Evolutionary conservation across 495 filamentous ascomycete genomes (phyloP), one percentile per base, ranked within the genome.

Genomic region (Massariosphaeria phaeospora): DNA sequence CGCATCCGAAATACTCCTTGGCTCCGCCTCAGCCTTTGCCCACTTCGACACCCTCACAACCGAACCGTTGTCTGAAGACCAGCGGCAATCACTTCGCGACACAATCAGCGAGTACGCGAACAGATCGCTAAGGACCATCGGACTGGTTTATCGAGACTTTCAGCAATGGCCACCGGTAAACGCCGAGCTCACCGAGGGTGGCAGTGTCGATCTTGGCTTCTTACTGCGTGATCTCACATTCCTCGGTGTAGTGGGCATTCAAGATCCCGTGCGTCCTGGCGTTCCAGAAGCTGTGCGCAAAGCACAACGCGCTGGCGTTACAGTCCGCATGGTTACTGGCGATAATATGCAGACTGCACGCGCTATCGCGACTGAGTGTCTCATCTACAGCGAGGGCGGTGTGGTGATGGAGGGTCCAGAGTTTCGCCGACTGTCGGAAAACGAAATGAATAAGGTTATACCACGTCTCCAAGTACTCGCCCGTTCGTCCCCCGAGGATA

Each of bases 401-500:
- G 51, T 88, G n/a, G 77, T 89, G 39, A 85, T 95, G 82, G 89
- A 95, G 70, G 89, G 89, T 0, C 86, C 85, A 29, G 80, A 80
- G 44, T 94, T 95, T 73, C 83, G 89, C 34, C 84, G 86, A 55
- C 73, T 95, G 31, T 81, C 78, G 34, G 81, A 85, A 64, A 68
- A 68, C 0, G 76, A 86, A 52, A 86, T 91, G 77, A 81, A 89
- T 45, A 69, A 81, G 39, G 72, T 85, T 21, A 79, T 95, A 39
- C 88, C 88, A 0, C 75, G 72, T 1, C 83, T 95, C 30, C 86
- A 88, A 66, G 88, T 95, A 12, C 76, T 95, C 38, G 89, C 89
- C 35, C 84, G 89, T 36, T 94, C 89, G 20, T 89, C 85, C 36
- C 89, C 89, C 11, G 88, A 95, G 48, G 89, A 95, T 66, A 95